Conservation (phyloP, 306 rosid genomes). For the Neltuma alba region DNA sequence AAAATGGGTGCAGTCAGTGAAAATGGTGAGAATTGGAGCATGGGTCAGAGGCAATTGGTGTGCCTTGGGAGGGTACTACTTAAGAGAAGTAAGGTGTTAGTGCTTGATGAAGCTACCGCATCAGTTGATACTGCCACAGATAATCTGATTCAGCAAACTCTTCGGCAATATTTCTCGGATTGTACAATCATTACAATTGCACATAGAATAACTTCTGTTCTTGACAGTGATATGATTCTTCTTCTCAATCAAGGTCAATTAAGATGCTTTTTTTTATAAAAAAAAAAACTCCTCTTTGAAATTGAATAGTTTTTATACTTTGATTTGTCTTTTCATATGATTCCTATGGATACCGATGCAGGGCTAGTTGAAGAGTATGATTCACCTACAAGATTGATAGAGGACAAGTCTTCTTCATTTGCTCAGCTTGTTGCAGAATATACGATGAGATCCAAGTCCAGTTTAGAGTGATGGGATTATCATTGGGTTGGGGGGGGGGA, state of each 20-base stretch:
- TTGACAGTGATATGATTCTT: conserved; percentile 44
- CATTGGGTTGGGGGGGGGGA: too few species aligned
- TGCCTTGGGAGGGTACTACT: conserved; percentile 47
- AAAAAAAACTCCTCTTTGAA: not conserved
- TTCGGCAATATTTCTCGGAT: conserved; percentile 18
- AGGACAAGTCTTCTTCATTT: conserved; percentile 61
- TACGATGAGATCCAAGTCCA: too few species aligned
- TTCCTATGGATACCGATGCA: conserved; percentile 22
- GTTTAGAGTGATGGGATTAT: too few species aligned
- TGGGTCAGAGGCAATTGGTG: conserved; percentile 47
- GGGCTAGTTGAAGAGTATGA: conserved; percentile 70
- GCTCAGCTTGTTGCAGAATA: conserved; percentile 69
- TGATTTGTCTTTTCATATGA: not conserved
- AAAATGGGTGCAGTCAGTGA: conserved; percentile 35
- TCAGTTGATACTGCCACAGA: conserved; percentile 47
- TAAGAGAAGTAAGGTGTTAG: conserved; percentile 42
- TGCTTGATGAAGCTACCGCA: conserved; percentile 52
- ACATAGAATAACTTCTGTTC: conserved; percentile 33
- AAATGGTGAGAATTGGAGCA: conserved; percentile 51
- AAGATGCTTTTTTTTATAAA: not conserved
- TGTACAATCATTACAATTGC: conserved; percentile 45
- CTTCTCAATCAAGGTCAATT: conserved; percentile 46
- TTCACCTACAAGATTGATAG: conserved; percentile 59
- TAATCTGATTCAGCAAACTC: conserved; percentile 36
- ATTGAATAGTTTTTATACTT: not conserved